Conservation (phyloP, 352 stramenopile genomes). For the Phytophthora hybrid region DNA sequence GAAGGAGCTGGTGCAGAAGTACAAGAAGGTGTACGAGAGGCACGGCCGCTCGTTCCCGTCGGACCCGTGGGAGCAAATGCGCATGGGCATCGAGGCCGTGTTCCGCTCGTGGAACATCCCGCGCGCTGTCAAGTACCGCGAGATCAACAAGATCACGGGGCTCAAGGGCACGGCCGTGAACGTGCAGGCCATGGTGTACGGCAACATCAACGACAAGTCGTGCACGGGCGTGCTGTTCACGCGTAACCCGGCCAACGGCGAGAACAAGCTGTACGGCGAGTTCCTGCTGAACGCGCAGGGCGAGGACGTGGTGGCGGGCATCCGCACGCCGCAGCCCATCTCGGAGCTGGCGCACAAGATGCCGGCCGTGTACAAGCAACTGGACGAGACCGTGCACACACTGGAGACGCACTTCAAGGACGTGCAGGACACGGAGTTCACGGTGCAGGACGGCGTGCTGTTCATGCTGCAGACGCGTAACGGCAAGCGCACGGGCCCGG, state of each 20-base stretch:
- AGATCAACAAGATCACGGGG: constrained; percentile 41
- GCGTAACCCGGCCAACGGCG: constrained; percentile 32
- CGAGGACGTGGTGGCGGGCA: constrained; percentile 37
- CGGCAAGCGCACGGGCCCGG: constrained; percentile 32
- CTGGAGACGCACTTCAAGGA: constrained; percentile 43
- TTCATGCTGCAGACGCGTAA: constrained; percentile 41
- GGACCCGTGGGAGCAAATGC: constrained; percentile 39
- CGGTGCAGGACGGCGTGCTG: constrained; percentile 33
- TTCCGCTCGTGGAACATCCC: constrained; percentile 42
- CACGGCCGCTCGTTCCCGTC: constrained; percentile 32
- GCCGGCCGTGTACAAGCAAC: constrained; percentile 35
- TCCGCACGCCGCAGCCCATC: constrained; percentile 34
- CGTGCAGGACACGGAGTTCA: constrained; percentile 40
- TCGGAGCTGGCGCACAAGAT: constrained; percentile 38
- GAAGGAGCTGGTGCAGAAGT: constrained; percentile 37
- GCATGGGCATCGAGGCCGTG: constrained; percentile 39
- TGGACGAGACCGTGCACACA: constrained; percentile 36
- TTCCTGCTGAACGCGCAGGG: constrained; percentile 39
- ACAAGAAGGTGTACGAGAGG: constrained; percentile 37
- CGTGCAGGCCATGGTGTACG: constrained; percentile 39
- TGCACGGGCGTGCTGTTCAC: constrained; percentile 40
- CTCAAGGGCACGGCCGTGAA: constrained; percentile 38
- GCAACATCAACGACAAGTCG: constrained; percentile 38
- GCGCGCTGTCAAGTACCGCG: constrained; percentile 36
- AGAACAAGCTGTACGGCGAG: constrained; percentile 38